A percentile compares a stretch with the other conserved stretches of the same genome.
Conservation (phyloP, 140 eudicot species). For the Anethum foeniculum region DNA sequence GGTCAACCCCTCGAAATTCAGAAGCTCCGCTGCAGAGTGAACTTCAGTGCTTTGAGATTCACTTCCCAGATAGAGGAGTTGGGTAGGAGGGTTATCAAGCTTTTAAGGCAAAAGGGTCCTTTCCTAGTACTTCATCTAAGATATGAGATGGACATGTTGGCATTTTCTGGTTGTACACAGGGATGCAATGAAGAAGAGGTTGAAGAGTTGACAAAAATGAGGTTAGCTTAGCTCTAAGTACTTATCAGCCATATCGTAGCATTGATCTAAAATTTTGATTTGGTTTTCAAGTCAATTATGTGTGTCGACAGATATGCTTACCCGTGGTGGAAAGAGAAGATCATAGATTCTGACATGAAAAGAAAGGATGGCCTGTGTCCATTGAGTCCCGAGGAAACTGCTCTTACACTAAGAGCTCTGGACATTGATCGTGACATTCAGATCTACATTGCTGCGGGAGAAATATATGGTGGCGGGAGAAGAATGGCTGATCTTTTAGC, state of each 20-base stretch:
- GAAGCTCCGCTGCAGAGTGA: conserved; percentile 17
- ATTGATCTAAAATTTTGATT: neutral
- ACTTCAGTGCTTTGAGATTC: conserved; percentile 16
- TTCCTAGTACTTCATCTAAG: conserved; percentile 32
- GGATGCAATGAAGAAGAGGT: conserved; percentile 79
- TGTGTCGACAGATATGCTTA: conserved; percentile 13
- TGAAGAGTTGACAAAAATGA: conserved; percentile 80
- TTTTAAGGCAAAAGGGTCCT: conserved; percentile 19
- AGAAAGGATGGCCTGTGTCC: conserved; percentile 19
- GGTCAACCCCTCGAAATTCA: conserved; percentile 14
- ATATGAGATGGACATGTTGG: conserved; percentile 88
- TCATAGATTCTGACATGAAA: conserved; percentile 18
- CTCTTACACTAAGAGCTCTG: conserved; percentile 18
- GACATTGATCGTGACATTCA: conserved; percentile 17
- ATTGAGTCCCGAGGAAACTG: conserved; percentile 20
- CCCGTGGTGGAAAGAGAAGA: conserved; percentile 21
- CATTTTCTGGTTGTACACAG: conserved; percentile 91
- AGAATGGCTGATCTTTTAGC: conserved; percentile 14
- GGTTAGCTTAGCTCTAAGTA: conserved; percentile 25
- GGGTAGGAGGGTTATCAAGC: conserved; percentile 17
- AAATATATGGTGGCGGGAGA: conserved; percentile 16
- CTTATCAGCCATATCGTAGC: neutral
- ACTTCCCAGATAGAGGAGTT: conserved; percentile 21
- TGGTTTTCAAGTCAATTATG: neutral
- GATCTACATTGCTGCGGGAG: conserved; percentile 15